These are phyloP conservation scores for Circinella minor DNA, from an alignment of 371 early-diverging fungal genomes.

Conservation along the genomic window DNA sequence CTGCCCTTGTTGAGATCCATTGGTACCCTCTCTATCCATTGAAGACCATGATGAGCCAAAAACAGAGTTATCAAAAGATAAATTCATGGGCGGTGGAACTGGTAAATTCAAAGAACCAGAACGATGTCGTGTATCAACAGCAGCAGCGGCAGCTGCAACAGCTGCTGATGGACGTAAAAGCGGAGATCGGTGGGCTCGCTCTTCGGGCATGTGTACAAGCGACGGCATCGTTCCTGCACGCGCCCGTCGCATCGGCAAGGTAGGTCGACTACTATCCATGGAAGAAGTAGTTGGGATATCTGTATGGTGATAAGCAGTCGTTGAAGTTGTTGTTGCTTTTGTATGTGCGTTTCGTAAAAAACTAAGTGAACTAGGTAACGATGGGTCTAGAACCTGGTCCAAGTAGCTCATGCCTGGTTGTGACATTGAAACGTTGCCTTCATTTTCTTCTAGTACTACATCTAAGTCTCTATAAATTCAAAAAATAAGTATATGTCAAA, in stretches of 20 bases:
- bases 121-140: slow-evolving; percentile 37
- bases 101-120: slow-evolving; percentile 68
- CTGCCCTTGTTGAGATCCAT: slow-evolving; percentile 28
- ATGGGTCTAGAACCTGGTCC: slow-evolving; percentile 31
- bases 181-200: slow-evolving; percentile 35
- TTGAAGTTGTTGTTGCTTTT: slow-evolving; percentile 18
- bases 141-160: slow-evolving; percentile 15
- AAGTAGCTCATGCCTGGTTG: slow-evolving; percentile 27
- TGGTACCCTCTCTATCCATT: slow-evolving; percentile 32
- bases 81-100: slow-evolving; percentile 53
- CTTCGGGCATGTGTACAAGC: slow-evolving; percentile 51
- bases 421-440: slow-evolving; percentile 19
- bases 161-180: slow-evolving; percentile 20
- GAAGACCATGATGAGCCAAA: slow-evolving; percentile 67
- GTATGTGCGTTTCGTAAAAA: slow-evolving; percentile 32
- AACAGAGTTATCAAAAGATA: slow-evolving; percentile 69
- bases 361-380: slow-evolving; percentile 29
- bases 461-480: slow-evolving; percentile 34
- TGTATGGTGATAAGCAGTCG: slow-evolving; percentile 13
- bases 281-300: slow-evolving; percentile 12
- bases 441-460: slow-evolving; percentile 47
- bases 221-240: slow-evolving; percentile 86
- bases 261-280: slow-evolving; percentile 9
- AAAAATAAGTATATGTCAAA: not conserved
- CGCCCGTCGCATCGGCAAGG: slow-evolving; percentile 53